Evolutionary conservation across 2,329 filamentous ascomycete genomes (phyloP).

Genomic region (Ascochyta rabiei): DNA sequence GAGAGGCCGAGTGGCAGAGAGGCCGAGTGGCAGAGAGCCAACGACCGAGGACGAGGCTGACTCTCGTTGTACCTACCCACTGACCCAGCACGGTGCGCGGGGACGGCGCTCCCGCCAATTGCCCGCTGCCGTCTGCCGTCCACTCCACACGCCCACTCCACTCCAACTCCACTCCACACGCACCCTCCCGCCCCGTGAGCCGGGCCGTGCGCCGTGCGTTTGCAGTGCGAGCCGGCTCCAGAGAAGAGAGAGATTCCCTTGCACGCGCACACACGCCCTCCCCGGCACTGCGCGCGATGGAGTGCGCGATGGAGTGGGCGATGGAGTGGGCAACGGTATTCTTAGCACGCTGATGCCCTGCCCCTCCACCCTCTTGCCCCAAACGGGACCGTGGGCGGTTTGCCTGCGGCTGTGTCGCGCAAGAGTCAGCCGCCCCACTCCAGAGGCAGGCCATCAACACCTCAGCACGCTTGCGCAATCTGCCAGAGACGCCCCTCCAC

Average conservation of each 20-base stretch:
- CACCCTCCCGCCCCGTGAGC: no score
- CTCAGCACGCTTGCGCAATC: slow-evolving; percentile 16
- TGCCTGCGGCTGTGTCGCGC: slow-evolving; percentile 44
- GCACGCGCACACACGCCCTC: no score
- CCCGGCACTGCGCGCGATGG: background rate
- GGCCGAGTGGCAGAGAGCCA: no score
- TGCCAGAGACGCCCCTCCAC: slow-evolving; percentile 23
- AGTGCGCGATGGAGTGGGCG: slow-evolving; percentile 23
- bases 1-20: no score
- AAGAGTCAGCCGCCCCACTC: slow-evolving; percentile 35
- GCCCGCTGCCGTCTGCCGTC: background rate
- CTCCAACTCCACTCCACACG: background rate
- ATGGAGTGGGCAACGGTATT: slow-evolving; percentile 26
- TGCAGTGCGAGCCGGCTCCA: no score
- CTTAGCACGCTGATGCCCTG: slow-evolving; percentile 47
- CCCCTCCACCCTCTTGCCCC: slow-evolving; percentile 32
- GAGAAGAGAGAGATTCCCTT: no score
- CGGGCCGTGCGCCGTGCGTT: no score
- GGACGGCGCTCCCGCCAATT: slow-evolving; percentile 7
- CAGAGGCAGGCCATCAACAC: slow-evolving; percentile 31
- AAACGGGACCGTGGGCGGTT: slow-evolving; percentile 29
- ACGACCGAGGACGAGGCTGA: background rate
- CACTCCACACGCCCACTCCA: background rate
- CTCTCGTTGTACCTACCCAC: background rate
- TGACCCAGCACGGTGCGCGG: background rate